These are phyloP conservation scores for Xerocomus spinulosus DNA, from an alignment of 768 basidiomycete genomes.

Conservation along the genomic window DNA sequence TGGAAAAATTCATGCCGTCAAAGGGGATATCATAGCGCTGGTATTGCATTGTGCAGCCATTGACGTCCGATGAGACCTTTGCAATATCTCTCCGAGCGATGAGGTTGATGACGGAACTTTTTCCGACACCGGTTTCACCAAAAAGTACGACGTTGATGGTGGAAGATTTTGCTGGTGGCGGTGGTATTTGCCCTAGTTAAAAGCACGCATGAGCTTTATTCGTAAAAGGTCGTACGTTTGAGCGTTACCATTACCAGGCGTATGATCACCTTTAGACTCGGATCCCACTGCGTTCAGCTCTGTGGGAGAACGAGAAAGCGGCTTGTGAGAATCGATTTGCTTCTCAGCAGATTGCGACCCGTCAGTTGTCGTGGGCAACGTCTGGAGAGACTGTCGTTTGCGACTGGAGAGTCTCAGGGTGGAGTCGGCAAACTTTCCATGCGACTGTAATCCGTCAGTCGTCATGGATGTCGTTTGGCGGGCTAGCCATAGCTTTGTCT, in stretches of 20 bases:
- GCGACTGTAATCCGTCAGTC: background rate
- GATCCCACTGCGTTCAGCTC: no score
- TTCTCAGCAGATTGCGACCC: background rate
- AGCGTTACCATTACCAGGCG: conserved; percentile 10
- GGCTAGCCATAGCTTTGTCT: conserved; percentile 2
- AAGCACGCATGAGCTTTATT: conserved; percentile 5
- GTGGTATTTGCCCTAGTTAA: no score
- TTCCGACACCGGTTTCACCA: no score
- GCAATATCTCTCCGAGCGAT: conserved; percentile 19
- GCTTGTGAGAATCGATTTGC: background rate
- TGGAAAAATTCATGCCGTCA: conserved; percentile 12
- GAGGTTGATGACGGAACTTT: no score
- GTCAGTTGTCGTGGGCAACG: background rate
- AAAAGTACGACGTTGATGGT: conserved; percentile 32
- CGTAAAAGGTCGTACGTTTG: background rate
- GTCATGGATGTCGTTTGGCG: background rate
- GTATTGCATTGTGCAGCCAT: conserved; percentile 35
- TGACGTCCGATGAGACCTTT: conserved; percentile 26
- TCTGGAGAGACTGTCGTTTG: no score
- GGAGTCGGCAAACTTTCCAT: background rate
- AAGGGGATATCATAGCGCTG: conserved; percentile 27
- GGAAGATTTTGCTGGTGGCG: no score
- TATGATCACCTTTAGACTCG: background rate
- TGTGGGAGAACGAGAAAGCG: no score
- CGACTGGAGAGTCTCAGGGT: no score